Conservation (phyloP, 495 filamentous ascomycete genomes). For the Penicillium crystallinum region DNA sequence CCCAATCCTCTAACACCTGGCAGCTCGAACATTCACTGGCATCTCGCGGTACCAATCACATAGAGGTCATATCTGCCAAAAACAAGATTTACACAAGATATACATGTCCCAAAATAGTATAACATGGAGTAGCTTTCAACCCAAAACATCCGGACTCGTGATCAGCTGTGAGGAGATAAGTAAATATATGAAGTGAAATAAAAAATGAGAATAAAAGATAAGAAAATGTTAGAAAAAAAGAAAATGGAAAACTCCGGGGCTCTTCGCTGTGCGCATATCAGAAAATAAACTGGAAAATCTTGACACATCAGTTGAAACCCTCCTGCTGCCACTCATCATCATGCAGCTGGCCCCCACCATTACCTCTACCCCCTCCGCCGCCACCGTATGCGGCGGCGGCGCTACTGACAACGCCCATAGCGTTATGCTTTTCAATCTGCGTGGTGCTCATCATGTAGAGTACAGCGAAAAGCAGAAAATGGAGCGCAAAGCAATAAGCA, state of each 20-base stretch:
- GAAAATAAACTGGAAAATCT: background rate
- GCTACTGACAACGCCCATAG: slow-evolving; percentile 39
- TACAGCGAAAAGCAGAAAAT: slow-evolving; percentile 78
- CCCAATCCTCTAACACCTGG: too few species aligned
- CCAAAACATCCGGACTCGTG: slow-evolving; percentile 18
- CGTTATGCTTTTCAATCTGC: slow-evolving; percentile 53
- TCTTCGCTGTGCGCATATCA: slow-evolving; percentile 17
- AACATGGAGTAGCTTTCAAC: slow-evolving; percentile 1
- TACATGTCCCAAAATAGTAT: slow-evolving; percentile 6
- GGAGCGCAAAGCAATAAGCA: slow-evolving; percentile 84
- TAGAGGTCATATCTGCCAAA: background rate
- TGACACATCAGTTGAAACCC: slow-evolving; percentile 39
- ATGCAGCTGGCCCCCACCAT: slow-evolving; percentile 36
- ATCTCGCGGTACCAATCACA: background rate
- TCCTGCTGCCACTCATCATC: slow-evolving; percentile 60
- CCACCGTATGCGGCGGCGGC: slow-evolving; percentile 38
- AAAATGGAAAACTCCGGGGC: slow-evolving; percentile 13
- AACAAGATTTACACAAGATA: slow-evolving; percentile 3
- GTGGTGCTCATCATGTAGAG: slow-evolving; percentile 76
- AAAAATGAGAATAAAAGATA: slow-evolving; percentile 1
- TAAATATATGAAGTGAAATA: background rate
- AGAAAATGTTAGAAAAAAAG: slow-evolving; percentile 1
- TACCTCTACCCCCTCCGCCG: slow-evolving; percentile 29
- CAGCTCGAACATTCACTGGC: background rate
- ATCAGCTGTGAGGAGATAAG: slow-evolving; percentile 6